Evolutionary conservation across 2,329 filamentous ascomycete species (phyloP).

Genomic region (Aureobasidium sp.): DNA sequence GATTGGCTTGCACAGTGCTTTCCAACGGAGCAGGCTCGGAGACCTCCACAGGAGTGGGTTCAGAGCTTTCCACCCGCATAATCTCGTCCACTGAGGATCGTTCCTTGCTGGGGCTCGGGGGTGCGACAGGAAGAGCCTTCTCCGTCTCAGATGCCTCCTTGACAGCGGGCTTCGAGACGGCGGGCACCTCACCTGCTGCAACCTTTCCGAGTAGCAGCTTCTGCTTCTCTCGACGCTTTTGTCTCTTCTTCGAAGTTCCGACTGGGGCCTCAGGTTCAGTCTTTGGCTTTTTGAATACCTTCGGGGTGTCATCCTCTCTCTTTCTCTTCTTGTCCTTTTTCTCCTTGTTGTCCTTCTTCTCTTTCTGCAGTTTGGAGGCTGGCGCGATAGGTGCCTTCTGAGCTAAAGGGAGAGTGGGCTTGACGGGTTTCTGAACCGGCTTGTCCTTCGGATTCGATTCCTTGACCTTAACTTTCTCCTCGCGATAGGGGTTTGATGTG

Average conservation of each 20-base stretch:
- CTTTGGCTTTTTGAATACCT: background rate
- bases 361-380: background rate
- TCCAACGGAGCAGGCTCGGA: background rate
- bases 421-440: background rate
- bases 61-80: background rate
- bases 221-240: background rate
- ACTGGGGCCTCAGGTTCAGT: background rate
- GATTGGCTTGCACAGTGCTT: background rate
- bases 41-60: background rate
- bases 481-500: background rate
- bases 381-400: background rate
- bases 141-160: background rate
- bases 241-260: background rate
- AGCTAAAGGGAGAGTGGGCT: background rate
- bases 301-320: background rate
- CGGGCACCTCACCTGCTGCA: background rate
- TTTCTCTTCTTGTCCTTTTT: slow-evolving; percentile 9
- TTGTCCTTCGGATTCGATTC: background rate
- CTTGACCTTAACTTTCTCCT: background rate
- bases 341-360: background rate
- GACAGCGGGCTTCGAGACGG: background rate
- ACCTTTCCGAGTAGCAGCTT: background rate
- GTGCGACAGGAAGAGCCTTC: background rate
- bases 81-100: background rate
- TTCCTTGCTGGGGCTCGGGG: background rate